Base-by-base conservation (phyloP, 2,329 filamentous ascomycete genomes). In the Didymella arachidicola region DNA sequence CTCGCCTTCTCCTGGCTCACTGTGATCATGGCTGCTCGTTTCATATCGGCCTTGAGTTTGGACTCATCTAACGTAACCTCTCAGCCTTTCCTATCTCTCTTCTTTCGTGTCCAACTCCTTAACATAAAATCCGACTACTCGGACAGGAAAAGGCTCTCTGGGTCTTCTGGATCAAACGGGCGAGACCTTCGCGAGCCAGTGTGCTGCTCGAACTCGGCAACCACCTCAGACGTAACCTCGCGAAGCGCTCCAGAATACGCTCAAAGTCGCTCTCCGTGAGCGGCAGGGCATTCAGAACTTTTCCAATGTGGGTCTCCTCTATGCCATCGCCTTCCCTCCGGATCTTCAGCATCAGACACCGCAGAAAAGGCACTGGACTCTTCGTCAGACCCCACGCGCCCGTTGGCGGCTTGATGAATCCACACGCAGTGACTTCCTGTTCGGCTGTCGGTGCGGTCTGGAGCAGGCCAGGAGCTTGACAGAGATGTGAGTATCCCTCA, bases 401-500 rank as follows among this genome's bases (percentile, higher is more conserved):
- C 54, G 62, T 25, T 57, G 75, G 51, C 58, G 75, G 59, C 60
- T 63, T 34, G 6, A 79, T 65, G 42, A 79, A 80, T 2, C 76
- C 76, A 57, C 79, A 68, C 1, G 68, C 67, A 22, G 57, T 69
- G 1, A 77, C 72, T 11, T 63, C 57, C 11, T 75, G 56, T 7
- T 68, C 70, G 0, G 67, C 59, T 11, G 58, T 25, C 1, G 64
- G 50, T 2, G 60, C 58, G 0, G 16, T n/a, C 62, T 72, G 78
- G 0, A 78, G 72, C 0, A 89, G 66, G 0, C 86, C 0, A 90
- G 74, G 39, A 81, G 27, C 27, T 8, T 29, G 7, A 11, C 27
- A 29, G 27, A 29, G 11, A 11, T 29, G 27, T 29, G 27, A 29
- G 11, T 91, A 92, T 52, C 90, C 83, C 0, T 75, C 57, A 42